phyloP scores from a whole-genome alignment of 495 filamentous ascomycete genomes.

The Delitschia confertaspora region DNA sequence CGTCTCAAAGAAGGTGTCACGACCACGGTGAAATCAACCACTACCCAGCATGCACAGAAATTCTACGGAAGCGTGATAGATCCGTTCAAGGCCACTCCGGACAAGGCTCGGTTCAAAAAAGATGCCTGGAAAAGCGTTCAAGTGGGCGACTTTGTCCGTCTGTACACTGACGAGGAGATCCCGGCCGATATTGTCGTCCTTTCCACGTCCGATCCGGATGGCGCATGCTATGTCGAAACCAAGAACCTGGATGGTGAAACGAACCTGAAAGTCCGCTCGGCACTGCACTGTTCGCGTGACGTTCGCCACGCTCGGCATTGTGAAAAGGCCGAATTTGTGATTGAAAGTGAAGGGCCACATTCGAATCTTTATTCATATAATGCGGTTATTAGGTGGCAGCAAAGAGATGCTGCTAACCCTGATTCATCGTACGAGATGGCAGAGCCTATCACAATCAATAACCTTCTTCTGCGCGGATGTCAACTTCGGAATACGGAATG shows the following conservation, averaged over 20 bases:
- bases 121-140: conserved; percentile 94
- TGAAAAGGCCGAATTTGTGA: conserved; percentile 73
- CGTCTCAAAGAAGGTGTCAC: conserved; percentile 15
- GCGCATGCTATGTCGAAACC: conserved; percentile 94
- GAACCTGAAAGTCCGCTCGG: conserved; percentile 91
- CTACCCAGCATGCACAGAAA: conserved; percentile 9
- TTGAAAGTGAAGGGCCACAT: conserved; percentile 88
- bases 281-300: conserved; percentile 72
- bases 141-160: conserved; percentile 91
- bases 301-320: conserved; percentile 88
- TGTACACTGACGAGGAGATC: conserved; percentile 94
- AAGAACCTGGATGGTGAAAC: conserved; percentile 98
- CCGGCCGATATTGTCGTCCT: conserved; percentile 92
- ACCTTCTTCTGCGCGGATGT: conserved; percentile 85
- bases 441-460: conserved; percentile 90
- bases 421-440: conserved; percentile 64
- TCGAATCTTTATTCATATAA: conserved; percentile 91
- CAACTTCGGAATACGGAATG: conserved; percentile 94
- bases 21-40: conserved; percentile 1
- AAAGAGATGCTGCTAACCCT: conserved; percentile 54
- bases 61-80: conserved; percentile 60
- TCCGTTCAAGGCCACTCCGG: conserved; percentile 47
- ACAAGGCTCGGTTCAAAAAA: conserved; percentile 71
- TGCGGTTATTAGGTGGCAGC: conserved; percentile 78
- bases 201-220: conserved; percentile 91